Evolutionary conservation across 805 yeast species (phyloP), one percentile per base, ranked within the genome.

Genomic region (Wickerhamomyces ciferrii): DNA sequence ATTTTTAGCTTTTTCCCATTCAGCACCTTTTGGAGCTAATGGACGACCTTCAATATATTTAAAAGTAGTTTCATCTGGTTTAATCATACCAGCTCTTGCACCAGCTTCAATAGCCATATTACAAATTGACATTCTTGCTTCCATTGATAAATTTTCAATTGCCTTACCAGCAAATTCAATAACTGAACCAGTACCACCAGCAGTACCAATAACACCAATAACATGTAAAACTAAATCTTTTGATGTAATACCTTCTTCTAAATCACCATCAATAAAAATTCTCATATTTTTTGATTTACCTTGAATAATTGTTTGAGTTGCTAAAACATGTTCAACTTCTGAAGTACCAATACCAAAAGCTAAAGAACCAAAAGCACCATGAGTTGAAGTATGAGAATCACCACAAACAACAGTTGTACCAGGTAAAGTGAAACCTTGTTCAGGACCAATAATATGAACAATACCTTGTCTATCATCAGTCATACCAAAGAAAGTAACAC

Each of bases 331-430:
- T 74, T 94, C 99, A 46, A 94, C 99, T 72, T 94, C 99, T 14
- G 97, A 91, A 48, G 99, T 94, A 66, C 99, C 99, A 62, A 94
- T 94, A 71, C 99, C 99, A 60, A 94, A 94, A 13, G 99, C 99
- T 48, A 94, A 77, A 10, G 98, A 74, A 52, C 99, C 99, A 63
- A 94, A 94, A 39, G 99, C 99, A 60, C 99, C 99, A 64, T 94
- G 99, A 1, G 99, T 94, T 3, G 97, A 89, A 24, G 99, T 94
- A 67, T 94, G 99, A 4, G 97, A 90, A 67, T 94, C 99, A 68
- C 99, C 99, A 71, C 99, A 94, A 39, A 94, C 99, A 31, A 94
- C 97, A 4, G 99, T 94, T 43, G 98, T 90, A 59, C 99, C 99
- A 34, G 99, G 99, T 44, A 94, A 75, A 32, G 99, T 94, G 72